Conservation (phyloP, 306 rosid species). For the Sophora flavescens region DNA sequence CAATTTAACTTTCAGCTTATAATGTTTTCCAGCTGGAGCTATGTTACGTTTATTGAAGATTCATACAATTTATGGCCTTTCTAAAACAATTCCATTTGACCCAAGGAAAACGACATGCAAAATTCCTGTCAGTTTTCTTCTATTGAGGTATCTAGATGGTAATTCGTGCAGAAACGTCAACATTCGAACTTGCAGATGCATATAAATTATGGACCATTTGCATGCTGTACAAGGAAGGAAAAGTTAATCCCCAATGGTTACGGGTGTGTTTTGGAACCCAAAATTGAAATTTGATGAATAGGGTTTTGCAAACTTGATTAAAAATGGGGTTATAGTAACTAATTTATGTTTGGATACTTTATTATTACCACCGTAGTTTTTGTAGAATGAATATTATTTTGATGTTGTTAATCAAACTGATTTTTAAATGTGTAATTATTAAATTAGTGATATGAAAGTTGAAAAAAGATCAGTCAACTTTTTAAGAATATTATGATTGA, state of each 20-base stretch:
- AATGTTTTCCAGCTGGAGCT: neutral
- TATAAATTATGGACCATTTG: constrained; percentile 1
- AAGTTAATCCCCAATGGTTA: neutral
- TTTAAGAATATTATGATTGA: too few relatives aligned
- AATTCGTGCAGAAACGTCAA: constrained; percentile 6
- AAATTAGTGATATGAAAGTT: too few relatives aligned
- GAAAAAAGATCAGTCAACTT: too few relatives aligned
- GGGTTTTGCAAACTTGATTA: too few relatives aligned
- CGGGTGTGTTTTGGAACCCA: too few relatives aligned
- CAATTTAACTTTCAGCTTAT: neutral
- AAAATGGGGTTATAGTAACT: too few relatives aligned
- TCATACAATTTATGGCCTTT: neutral
- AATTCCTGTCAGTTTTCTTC: constrained; percentile 21
- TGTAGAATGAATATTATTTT: too few relatives aligned
- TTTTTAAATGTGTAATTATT: too few relatives aligned
- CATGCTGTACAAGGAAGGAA: neutral
- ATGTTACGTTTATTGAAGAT: constrained; percentile 11
- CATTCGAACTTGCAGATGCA: constrained; percentile 5
- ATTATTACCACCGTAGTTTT: too few relatives aligned
- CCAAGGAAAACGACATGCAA: neutral
- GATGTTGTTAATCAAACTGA: too few relatives aligned
- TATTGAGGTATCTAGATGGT: constrained; percentile 19
- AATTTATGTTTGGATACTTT: too few relatives aligned
- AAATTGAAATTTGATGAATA: too few relatives aligned
- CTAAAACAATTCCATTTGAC: neutral